These are phyloP conservation scores for Schwanniomyces pseudopolymorphus DNA, from an alignment of 805 yeast species.

Conservation along the genomic window DNA sequence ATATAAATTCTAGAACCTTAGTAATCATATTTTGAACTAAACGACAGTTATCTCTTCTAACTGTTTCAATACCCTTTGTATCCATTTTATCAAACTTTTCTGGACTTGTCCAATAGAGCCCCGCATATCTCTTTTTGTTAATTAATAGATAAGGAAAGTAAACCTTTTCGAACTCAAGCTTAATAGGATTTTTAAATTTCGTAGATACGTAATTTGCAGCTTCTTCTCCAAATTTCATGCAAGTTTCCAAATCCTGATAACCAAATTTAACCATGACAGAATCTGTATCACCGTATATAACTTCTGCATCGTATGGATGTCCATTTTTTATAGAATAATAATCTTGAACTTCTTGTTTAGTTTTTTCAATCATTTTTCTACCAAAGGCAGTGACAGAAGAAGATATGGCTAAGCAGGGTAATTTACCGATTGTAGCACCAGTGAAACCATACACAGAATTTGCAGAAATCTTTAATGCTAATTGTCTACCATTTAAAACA, in stretches of 20 bases:
- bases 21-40: constrained; percentile 94
- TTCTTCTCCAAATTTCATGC: constrained; percentile 91
- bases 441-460: constrained; percentile 99
- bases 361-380: constrained; percentile 92
- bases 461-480: constrained; percentile 94
- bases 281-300: constrained; percentile 98
- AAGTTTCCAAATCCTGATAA: constrained; percentile 67
- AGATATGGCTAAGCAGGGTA: constrained; percentile 95
- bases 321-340: constrained; percentile 82
- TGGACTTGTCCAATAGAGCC: constrained; percentile 91
- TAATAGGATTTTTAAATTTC: constrained; percentile 80
- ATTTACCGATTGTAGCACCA: constrained; percentile 96
- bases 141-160: constrained; percentile 92
- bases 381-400: constrained; percentile 96
- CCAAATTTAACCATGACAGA: constrained; percentile 99
- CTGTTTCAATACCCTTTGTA: constrained; percentile 97
- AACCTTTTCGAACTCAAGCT: constrained; percentile 93
- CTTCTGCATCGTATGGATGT: constrained; percentile 78
- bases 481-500: constrained; percentile 94
- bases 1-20: constrained; percentile 77
- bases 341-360: constrained; percentile 82
- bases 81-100: constrained; percentile 96
- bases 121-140: constrained; percentile 96
- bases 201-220: constrained; percentile 89
- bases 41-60: constrained; percentile 95